These are phyloP conservation scores for Pseudonectria foliicola DNA, from an alignment of 2,329 filamentous ascomycete species.

Conservation along the genomic window DNA sequence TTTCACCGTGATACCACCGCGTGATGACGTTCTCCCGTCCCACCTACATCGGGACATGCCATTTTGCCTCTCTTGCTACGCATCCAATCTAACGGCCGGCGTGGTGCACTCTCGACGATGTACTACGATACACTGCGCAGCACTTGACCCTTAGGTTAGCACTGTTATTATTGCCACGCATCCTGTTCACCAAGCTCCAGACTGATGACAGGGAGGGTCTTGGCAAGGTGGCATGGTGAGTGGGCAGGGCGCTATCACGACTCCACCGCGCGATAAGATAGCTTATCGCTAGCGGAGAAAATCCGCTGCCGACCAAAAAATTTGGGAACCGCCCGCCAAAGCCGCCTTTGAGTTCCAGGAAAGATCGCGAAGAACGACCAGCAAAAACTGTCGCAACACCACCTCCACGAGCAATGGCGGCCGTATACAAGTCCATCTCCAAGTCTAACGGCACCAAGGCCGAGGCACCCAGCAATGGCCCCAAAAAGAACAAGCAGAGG, in stretches of 20 bases:
- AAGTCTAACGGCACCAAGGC: constrained; percentile 47
- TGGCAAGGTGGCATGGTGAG: constrained; percentile 13
- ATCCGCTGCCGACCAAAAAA: constrained; percentile 21
- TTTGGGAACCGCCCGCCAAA: constrained; percentile 18
- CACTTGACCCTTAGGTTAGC: too few relatives aligned
- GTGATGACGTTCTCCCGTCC: too few relatives aligned
- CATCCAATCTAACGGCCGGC: too few relatives aligned
- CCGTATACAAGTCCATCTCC: constrained; percentile 68
- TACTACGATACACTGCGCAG: too few relatives aligned
- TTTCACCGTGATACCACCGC: too few relatives aligned
- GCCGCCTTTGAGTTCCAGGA: constrained; percentile 7
- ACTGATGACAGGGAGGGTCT: constrained; percentile 5
- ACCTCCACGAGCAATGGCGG: constrained; percentile 42
- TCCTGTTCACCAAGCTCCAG: background rate
- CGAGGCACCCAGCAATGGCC: constrained; percentile 41
- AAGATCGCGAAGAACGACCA: background rate
- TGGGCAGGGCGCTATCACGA: constrained; percentile 12
- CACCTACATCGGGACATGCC: too few relatives aligned
- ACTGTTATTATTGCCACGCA: background rate
- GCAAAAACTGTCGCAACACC: constrained; percentile 5
- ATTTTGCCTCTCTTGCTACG: too few relatives aligned
- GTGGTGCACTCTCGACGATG: too few relatives aligned
- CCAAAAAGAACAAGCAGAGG: constrained; percentile 61
- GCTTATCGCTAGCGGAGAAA: constrained; percentile 26
- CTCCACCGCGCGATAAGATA: constrained; percentile 21